A percentile compares a stretch with the other conserved stretches of the same genome.
Conservation (phyloP, 2,329 filamentous ascomycete genomes). For the Trichophyton benhamiae region DNA sequence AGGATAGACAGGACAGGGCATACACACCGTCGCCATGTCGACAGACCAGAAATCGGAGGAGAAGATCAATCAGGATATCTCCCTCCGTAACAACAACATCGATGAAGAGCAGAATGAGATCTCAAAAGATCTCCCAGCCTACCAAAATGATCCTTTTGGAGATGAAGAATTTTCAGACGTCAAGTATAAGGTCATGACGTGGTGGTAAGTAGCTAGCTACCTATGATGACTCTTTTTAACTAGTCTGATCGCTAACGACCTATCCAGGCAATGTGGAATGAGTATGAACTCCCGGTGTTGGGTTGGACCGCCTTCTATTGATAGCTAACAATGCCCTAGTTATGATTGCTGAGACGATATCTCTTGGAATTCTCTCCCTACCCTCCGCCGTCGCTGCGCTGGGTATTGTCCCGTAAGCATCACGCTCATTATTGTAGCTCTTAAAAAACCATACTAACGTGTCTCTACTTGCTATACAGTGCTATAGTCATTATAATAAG, state of each 20-base stretch:
- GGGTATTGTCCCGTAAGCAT: conserved; percentile 40
- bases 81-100: conserved; percentile 5
- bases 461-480: conserved; percentile 15
- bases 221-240: not conserved
- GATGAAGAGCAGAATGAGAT: conserved; percentile 16
- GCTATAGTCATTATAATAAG: conserved; percentile 42
- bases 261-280: conserved; percentile 31
- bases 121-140: conserved; percentile 10
- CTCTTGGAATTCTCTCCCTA: conserved; percentile 44
- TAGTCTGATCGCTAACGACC: not conserved
- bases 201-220: conserved; percentile 28
- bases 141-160: conserved; percentile 28
- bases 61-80: not conserved
- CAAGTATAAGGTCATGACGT: conserved; percentile 41
- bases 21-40: not conserved
- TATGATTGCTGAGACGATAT: conserved; percentile 50
- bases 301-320: not conserved
- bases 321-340: conserved; percentile 21
- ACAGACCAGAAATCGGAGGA: not conserved
- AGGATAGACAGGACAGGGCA: not conserved
- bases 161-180: conserved; percentile 32
- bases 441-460: conserved; percentile 4
- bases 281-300: conserved; percentile 18
- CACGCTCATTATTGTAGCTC: not conserved
- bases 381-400: conserved; percentile 42